These are phyloP conservation scores for Calocybe indica DNA, from an alignment of 768 basidiomycete species.

Conservation along the genomic window DNA sequence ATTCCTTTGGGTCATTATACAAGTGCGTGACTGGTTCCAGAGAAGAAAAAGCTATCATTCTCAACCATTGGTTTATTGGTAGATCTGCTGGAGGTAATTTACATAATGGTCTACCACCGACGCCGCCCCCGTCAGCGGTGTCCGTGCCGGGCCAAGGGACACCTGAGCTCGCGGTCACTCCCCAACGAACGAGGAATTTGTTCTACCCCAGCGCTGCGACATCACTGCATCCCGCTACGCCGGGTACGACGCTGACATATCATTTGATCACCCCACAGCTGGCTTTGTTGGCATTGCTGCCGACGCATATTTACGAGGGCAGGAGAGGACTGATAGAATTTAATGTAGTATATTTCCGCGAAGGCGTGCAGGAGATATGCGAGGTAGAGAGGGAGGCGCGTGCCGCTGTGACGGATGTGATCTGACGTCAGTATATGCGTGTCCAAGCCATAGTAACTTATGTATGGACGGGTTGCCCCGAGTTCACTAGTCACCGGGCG, in stretches of 20 bases:
- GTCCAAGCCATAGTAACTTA: too few relatives aligned
- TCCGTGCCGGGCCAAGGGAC: constrained; percentile 4
- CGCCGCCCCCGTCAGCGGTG: constrained; percentile 15
- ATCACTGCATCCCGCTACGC: constrained; percentile 49
- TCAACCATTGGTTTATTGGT: constrained; percentile 4
- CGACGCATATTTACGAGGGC: constrained; percentile 66
- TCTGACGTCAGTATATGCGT: too few relatives aligned
- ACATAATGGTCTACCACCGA: constrained; percentile 19
- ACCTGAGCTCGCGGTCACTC: constrained; percentile 10
- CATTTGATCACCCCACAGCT: constrained; percentile 73
- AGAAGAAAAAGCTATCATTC: not conserved
- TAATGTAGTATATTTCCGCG: constrained; percentile 81
- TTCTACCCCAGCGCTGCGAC: constrained; percentile 71
- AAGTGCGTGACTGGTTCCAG: constrained; percentile 39
- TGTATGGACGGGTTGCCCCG: too few relatives aligned
- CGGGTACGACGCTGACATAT: constrained; percentile 77
- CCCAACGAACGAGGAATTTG: constrained; percentile 30
- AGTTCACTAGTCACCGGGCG: too few relatives aligned
- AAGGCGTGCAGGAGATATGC: constrained; percentile 79
- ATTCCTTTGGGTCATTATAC: constrained; percentile 82
- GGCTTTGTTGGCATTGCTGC: constrained; percentile 66
- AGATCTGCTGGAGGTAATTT: constrained; percentile 27
- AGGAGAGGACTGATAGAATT: constrained; percentile 77
- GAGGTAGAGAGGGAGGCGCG: constrained; percentile 62
- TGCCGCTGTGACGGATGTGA: constrained; percentile 14